Evolutionary conservation across 2,329 filamentous ascomycete genomes (phyloP), one percentile per base, ranked within the genome.

Genomic region (Parascedosporium putredinis): DNA sequence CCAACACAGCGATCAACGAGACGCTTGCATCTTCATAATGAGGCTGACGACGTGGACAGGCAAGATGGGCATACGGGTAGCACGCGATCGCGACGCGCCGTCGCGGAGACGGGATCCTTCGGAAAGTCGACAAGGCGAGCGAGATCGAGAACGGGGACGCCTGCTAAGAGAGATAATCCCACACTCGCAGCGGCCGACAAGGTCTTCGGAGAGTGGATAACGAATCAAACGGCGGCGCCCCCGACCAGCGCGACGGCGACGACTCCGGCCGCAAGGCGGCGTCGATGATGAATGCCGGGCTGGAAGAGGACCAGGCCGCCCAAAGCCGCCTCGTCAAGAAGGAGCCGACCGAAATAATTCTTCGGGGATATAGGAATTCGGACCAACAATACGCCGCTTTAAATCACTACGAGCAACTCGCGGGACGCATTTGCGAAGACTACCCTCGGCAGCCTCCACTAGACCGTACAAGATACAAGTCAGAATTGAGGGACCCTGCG

Each of bases 341-440:
- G 14, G 64, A 70, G 38, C 77, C 78, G 1, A 72, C 86, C 34
- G 89, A 96, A 67, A 79, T 95, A 54, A 81, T 95, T 50, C 73
- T 97, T 14, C 86, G 90, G 57, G 91, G 91, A 25, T 96, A 90
- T 66, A 70, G 73, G 50, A 76, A 75, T 14, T 63, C 72, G 1
- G 64, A 79, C 64, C 70, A 83, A 67, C 75, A 88, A 71, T 96
- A 93, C 76, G 88, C 90, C 24, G 89, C 89, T 29, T 83, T 97
- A 58, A 82, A 86, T 57, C 87, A 88, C 67, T 97, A 86, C 68
- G 91, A 96, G 70, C 79, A 83, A 53, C 81, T 95, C 38, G 91
- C 87, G 5, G 90, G 90, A 23, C 71, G 80, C 54, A 88, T 96
- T 62, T 90, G 90, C 66, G 91, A 97, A 68, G 90, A 96, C 67